Evolutionary conservation across 257 asterid genomes (phyloP).

Genomic region (Lavandula angustifolia): DNA sequence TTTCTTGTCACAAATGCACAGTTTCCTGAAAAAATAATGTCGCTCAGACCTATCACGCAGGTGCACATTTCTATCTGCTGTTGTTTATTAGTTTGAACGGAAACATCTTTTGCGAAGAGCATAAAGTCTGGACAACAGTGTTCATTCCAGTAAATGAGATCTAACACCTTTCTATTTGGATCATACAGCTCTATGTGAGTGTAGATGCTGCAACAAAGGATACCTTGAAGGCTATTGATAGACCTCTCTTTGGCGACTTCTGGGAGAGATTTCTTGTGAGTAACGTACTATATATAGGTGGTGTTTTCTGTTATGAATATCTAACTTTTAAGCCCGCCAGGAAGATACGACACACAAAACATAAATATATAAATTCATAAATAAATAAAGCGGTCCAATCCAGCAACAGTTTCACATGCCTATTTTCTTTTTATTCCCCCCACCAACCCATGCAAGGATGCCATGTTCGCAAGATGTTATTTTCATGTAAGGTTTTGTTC

Average conservation of each 20-base stretch:
- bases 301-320: conserved; percentile 19
- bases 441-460: neutral
- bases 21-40: conserved; percentile 83
- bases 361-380: neutral
- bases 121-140: conserved; percentile 10
- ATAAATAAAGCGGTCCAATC: neutral
- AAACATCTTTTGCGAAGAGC: conserved; percentile 10
- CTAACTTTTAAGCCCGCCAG: conserved; percentile 14
- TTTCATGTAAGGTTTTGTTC: conserved; percentile 1
- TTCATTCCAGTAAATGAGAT: neutral
- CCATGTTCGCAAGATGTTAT: neutral
- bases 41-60: conserved; percentile 83
- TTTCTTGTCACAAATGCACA: conserved; percentile 98
- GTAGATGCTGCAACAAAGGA: conserved; percentile 99
- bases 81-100: conserved; percentile 23
- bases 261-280: conserved; percentile 97
- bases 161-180: conserved; percentile 31
- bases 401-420: neutral
- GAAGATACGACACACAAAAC: neutral
- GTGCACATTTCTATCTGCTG: conserved; percentile 37
- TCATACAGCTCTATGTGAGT: conserved; percentile 85
- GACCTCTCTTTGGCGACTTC: conserved; percentile 95
- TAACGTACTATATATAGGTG: conserved; percentile 23
- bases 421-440: neutral
- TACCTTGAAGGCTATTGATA: conserved; percentile 95